Conservation (phyloP, 805 yeast genomes). For the Barnettozyma wickerhamii region DNA sequence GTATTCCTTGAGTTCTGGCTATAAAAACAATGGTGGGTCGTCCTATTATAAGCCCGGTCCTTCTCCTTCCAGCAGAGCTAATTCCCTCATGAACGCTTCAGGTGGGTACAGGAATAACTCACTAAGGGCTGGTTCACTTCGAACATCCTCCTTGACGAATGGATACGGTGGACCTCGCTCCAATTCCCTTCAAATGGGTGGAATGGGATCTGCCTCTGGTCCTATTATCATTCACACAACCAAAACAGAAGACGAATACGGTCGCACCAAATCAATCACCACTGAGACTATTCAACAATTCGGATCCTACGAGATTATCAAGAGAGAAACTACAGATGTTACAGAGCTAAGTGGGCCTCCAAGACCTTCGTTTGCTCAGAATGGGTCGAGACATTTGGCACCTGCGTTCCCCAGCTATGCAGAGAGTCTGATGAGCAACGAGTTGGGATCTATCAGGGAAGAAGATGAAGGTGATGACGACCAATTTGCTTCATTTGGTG, state of each 20-base stretch:
- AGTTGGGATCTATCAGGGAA: conserved; percentile 28
- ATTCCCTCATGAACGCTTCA: conserved; percentile 1
- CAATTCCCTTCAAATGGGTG: conserved; percentile 9
- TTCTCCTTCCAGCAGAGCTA: conserved; percentile 1
- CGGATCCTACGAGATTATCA: conserved; percentile 45
- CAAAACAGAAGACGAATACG: conserved; percentile 43
- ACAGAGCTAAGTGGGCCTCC: neutral
- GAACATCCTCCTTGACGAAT: conserved; percentile 2
- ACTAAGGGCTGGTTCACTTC: neutral
- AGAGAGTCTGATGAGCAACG: conserved; percentile 25
- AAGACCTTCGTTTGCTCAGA: neutral
- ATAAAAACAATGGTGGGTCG: too few relatives aligned
- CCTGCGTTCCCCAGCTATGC: conserved; percentile 24
- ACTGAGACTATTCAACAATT: conserved; percentile 46
- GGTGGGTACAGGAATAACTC: conserved; percentile 2
- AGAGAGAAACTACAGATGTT: conserved; percentile 38
- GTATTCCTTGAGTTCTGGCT: conserved; percentile 2
- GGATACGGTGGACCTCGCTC: conserved; percentile 2
- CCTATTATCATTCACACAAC: conserved; percentile 43
- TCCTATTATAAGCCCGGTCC: too few relatives aligned
- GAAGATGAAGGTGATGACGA: conserved; percentile 15
- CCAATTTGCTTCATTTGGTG: conserved; percentile 1
- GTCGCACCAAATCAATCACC: conserved; percentile 52
- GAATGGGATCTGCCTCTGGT: conserved; percentile 10
- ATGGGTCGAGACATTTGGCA: conserved; percentile 14